Percentiles rank a stretch among this genome's conserved stretches.
Evolutionary conservation across 2,329 filamentous ascomycete genomes (phyloP).

Genomic region (Venturia carpophila): DNA sequence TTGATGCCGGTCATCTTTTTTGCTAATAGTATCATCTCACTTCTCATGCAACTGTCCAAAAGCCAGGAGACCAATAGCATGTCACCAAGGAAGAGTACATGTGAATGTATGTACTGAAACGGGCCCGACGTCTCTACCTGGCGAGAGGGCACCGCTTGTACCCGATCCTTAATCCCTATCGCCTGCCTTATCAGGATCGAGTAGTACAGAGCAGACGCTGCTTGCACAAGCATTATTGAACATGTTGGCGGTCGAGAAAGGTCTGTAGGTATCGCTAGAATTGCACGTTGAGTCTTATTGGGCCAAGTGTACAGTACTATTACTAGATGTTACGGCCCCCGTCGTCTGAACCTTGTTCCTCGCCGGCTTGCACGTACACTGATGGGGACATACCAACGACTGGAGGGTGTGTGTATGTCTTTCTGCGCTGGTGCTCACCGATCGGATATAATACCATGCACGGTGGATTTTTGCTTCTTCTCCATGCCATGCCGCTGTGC

Average conservation of each 20-base stretch:
- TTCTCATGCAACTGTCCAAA: background rate
- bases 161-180: conserved; percentile 5
- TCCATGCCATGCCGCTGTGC: background rate
- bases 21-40: conserved; percentile 2
- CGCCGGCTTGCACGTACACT: background rate
- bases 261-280: background rate
- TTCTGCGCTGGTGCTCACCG: background rate
- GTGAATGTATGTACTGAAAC: conserved; percentile 1
- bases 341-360: background rate
- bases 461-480: conserved; percentile 7
- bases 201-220: conserved; percentile 2
- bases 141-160: background rate
- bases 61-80: background rate
- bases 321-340: background rate
- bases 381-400: conserved; percentile 3
- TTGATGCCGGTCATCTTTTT: conserved; percentile 6
- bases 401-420: background rate
- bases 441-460: background rate
- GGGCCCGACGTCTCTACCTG: background rate
- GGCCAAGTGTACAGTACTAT: background rate
- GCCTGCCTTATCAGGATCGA: conserved; percentile 1
- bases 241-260: conserved; percentile 6
- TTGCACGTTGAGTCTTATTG: background rate
- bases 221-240: background rate
- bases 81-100: background rate